phyloP scores from a whole-genome alignment of 2,329 filamentous ascomycete genomes.

The Trichoderma sp. region DNA sequence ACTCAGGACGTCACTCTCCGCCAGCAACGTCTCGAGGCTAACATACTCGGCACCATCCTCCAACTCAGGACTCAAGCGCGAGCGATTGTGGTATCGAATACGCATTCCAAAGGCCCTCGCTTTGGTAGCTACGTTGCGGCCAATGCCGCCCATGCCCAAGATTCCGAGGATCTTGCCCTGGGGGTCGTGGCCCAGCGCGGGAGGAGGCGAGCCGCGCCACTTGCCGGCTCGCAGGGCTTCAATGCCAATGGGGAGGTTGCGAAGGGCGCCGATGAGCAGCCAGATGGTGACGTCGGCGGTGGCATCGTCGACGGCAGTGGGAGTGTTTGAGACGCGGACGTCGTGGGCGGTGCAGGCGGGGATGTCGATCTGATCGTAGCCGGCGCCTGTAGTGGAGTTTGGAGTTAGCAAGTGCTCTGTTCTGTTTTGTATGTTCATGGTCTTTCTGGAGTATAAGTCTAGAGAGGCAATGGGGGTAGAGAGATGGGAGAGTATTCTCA shows the following conservation, averaged over 20 bases:
- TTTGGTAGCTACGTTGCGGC: conserved; percentile 72
- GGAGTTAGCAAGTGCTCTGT: background rate
- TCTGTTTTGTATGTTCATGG: background rate
- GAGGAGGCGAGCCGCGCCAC: conserved; percentile 61
- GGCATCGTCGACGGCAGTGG: conserved; percentile 76
- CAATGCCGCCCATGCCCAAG: conserved; percentile 83
- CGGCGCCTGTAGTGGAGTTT: conserved; percentile 56
- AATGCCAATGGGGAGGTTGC: conserved; percentile 70
- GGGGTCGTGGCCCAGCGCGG: conserved; percentile 70
- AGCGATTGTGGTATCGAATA: conserved; percentile 73
- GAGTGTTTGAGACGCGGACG: conserved; percentile 75
- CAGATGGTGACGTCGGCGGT: conserved; percentile 82
- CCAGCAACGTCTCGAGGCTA: conserved; percentile 69
- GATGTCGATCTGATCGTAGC: conserved; percentile 81
- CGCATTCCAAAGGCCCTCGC: conserved; percentile 74
- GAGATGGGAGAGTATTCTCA: conserved; percentile 29
- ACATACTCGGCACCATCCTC: conserved; percentile 64
- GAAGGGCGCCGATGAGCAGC: conserved; percentile 74
- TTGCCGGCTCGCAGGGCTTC: conserved; percentile 60
- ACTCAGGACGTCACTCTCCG: conserved; percentile 71
- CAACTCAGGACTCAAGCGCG: conserved; percentile 53
- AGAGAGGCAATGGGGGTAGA: background rate
- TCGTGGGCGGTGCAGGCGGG: conserved; percentile 64
- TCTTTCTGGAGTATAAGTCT: background rate
- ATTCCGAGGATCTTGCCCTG: conserved; percentile 77